These are phyloP conservation scores for Eucalyptus caleyi DNA, from an alignment of 345 rosid species.

Conservation along the genomic window DNA sequence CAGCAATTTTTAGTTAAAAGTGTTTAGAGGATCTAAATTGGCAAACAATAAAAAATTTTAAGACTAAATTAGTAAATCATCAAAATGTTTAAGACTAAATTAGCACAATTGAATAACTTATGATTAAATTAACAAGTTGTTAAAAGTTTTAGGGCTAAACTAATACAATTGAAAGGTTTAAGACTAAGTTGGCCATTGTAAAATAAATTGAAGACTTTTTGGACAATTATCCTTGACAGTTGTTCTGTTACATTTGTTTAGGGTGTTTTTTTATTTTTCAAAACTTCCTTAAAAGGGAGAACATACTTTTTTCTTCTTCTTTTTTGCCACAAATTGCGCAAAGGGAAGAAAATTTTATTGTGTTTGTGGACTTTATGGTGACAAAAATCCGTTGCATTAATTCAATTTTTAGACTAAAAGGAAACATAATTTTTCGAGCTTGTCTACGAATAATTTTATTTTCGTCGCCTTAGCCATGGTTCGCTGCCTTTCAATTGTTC, in stretches of 20 bases:
- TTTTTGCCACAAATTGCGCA: too few species aligned
- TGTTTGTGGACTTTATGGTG: neutral
- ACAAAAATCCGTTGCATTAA: neutral
- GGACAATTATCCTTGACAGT: neutral
- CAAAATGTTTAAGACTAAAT: neutral
- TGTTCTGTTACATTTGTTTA: neutral
- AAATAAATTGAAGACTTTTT: too few species aligned
- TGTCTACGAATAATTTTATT: neutral
- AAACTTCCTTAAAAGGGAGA: too few species aligned
- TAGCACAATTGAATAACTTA: too few species aligned
- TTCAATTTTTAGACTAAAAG: neutral
- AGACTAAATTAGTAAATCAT: neutral
- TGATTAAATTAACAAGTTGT: neutral
- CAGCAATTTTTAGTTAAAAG: too few species aligned
- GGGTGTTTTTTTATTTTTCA: too few species aligned
- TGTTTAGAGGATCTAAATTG: too few species aligned
- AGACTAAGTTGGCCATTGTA: neutral
- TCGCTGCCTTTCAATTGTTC: neutral
- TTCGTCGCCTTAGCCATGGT: neutral
- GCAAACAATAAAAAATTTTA: too few species aligned
- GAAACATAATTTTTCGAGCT: neutral
- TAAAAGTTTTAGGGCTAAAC: too few species aligned
- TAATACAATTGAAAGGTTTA: too few species aligned
- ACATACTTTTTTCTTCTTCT: too few species aligned
- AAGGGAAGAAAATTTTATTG: too few species aligned